Conservation (phyloP, 1,284 basidiomycete genomes). For the Puccinia hordei region DNA sequence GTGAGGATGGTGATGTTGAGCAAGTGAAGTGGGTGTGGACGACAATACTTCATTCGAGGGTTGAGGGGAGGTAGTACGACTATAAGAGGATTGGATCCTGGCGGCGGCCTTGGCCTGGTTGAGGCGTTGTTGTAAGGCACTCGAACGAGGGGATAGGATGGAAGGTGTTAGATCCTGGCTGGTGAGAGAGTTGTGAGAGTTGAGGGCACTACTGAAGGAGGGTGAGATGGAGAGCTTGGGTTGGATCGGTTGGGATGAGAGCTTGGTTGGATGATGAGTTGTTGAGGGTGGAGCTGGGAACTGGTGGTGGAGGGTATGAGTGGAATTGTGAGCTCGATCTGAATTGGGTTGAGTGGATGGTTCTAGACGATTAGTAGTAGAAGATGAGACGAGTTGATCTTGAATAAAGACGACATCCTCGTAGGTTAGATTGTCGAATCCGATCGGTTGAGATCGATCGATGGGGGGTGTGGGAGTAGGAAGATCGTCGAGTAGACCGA, state of each 20-base stretch:
- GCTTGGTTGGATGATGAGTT: no score
- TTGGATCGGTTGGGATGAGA: no score
- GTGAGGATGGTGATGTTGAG: neutral
- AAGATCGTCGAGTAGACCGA: neutral
- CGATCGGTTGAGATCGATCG: slow-evolving; percentile 3
- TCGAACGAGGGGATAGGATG: neutral
- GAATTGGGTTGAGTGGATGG: neutral
- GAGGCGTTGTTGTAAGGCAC: neutral
- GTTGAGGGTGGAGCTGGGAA: no score
- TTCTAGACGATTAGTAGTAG: neutral
- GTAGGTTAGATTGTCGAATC: neutral
- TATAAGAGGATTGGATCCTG: neutral
- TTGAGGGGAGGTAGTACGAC: neutral
- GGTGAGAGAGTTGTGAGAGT: no score
- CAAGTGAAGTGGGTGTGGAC: neutral
- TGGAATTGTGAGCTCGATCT: no score
- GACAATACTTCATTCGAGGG: neutral
- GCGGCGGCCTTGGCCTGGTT: neutral
- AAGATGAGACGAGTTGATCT: neutral
- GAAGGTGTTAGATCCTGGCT: neutral
- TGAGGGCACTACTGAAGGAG: neutral
- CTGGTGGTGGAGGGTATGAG: no score
- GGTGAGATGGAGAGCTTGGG: neutral
- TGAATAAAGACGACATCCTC: slow-evolving; percentile 9
- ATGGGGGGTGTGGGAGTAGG: neutral